Evolutionary conservation across 225 moss, liverwort and hornwort species (phyloP).

Genomic region (Anthoceros angustus): DNA sequence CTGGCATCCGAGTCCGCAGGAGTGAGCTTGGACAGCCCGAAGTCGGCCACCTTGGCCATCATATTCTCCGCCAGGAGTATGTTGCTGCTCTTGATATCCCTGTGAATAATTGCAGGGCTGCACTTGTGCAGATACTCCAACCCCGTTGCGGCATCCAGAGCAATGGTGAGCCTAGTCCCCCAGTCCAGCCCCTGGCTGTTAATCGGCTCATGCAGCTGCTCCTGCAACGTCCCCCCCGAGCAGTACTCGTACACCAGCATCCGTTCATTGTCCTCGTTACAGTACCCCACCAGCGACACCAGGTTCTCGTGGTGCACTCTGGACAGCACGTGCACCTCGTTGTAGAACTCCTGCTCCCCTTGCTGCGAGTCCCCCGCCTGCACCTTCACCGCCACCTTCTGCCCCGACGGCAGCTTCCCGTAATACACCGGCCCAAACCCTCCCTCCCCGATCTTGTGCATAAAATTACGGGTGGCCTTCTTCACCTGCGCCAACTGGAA

Average conservation of each 20-base stretch:
- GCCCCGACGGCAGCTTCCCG: background rate
- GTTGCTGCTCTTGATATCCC: background rate
- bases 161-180: background rate
- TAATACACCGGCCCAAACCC: background rate
- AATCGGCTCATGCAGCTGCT: background rate
- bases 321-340: slow-evolving; percentile 8
- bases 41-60: background rate
- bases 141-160: background rate
- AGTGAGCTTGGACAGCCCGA: background rate
- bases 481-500: slow-evolving; percentile 7
- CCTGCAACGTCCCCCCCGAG: background rate
- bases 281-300: background rate
- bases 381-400: slow-evolving; percentile 4
- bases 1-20: background rate
- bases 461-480: slow-evolving; percentile 2
- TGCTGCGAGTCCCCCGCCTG: slow-evolving; percentile 7
- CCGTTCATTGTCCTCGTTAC: slow-evolving; percentile 1
- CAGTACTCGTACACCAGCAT: slow-evolving; percentile 4
- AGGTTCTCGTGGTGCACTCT: background rate
- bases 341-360: slow-evolving; percentile 8
- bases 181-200: background rate
- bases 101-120: background rate
- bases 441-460: background rate
- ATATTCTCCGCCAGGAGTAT: background rate
- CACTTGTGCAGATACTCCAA: slow-evolving; percentile 1